Base-by-base conservation (phyloP, 257 asterid species). In the Ligustrum vulgare region DNA sequence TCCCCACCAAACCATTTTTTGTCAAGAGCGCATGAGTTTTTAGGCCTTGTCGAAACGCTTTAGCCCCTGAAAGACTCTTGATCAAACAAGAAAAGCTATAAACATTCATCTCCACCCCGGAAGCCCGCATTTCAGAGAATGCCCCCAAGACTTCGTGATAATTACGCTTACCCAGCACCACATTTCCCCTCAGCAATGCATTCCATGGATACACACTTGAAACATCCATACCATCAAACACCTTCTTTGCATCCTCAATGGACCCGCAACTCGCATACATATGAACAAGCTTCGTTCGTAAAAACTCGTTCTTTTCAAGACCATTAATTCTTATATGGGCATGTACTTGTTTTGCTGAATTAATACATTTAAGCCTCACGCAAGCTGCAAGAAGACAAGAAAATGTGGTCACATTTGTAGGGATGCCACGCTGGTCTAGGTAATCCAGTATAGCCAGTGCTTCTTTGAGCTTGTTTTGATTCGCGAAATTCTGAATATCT, bases 141-240 rank as follows among this genome's bases (percentile, higher is more conserved):
- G 94, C 83, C 47, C 73, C 83, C 78, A 88, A 66, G 11, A 86
- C 87, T 23, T 91, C 94, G 2, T 69, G 71, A 79, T 88, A 72
- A 23, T 81, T 86, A 10, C 85, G 86, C 69, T 85, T 82, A 43
- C 99, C 99, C 84, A 82, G 35, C 62, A 92, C 71, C 71, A 94
- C 96, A 79, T 84, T 91, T 5, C 99, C 99, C 89, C 96, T 87
- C 43, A 92, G 98, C 79, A 92, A 82, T 1, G 98, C 99, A 54
- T 94, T 94, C 98, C 99, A 94, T 11, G 98, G 91, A 58, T 88
- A 91, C 49, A 94, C 96, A 76, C 91, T 91, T 47, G 72, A 83
- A 2, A 78, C 89, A 33, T 63, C 72, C 93, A 92, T 91, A 70
- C 73, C 78, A 23, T 85, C 98, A 66, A 94, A 88, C 88, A 92